These are phyloP conservation scores for Wallacemonas rigidus DNA, from an alignment of 208 protist species.

Conservation along the genomic window DNA sequence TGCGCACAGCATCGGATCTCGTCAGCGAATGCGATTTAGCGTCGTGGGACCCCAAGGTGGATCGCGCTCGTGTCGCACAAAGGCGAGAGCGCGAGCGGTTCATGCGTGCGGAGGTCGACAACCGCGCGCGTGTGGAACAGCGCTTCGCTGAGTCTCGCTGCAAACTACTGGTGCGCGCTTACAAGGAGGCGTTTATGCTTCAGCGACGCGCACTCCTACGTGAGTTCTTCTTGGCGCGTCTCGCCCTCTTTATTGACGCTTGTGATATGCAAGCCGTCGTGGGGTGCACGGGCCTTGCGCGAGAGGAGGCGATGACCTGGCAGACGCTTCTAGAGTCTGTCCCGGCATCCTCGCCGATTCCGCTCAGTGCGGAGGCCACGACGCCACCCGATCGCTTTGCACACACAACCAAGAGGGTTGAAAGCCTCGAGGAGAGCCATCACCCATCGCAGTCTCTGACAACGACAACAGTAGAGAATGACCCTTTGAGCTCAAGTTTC, in stretches of 20 bases:
- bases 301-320: slow-evolving; percentile 19
- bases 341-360: slow-evolving; percentile 15
- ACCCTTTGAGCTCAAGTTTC: slow-evolving; percentile 14
- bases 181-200: slow-evolving; percentile 38
- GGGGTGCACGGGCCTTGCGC: slow-evolving; percentile 10
- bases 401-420: slow-evolving; percentile 3
- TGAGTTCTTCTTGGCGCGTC: slow-evolving; percentile 31
- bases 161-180: slow-evolving; percentile 22
- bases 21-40: slow-evolving; percentile 53
- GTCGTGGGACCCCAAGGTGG: slow-evolving; percentile 26
- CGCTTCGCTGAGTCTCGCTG: slow-evolving; percentile 23
- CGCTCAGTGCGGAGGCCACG: neutral
- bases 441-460: neutral
- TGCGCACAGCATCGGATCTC: slow-evolving; percentile 39
- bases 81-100: slow-evolving; percentile 37
- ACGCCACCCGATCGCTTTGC: slow-evolving; percentile 2
- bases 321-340: slow-evolving; percentile 19
- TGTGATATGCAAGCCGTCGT: slow-evolving; percentile 20
- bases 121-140: slow-evolving; percentile 28
- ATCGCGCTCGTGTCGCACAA: slow-evolving; percentile 16
- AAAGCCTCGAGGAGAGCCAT: slow-evolving; percentile 6
- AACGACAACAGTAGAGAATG: slow-evolving; percentile 2
- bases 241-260: slow-evolving; percentile 23
- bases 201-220: slow-evolving; percentile 45
- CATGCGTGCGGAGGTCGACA: slow-evolving; percentile 42